phyloP scores from a whole-genome alignment of 176 grass and related monocot genomes.

The bread wheat (Triticum aestivum) region DNA sequence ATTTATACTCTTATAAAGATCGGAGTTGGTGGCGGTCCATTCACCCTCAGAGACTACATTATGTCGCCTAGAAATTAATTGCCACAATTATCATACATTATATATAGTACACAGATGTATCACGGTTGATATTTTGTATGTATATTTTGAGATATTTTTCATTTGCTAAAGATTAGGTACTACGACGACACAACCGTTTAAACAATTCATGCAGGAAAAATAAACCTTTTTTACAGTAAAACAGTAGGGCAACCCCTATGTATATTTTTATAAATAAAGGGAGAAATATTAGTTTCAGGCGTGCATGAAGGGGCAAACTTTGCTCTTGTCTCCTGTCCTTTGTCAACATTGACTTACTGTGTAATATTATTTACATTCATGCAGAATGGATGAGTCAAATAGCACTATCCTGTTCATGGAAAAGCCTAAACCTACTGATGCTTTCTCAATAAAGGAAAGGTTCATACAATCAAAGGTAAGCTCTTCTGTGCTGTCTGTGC shows the following conservation, averaged over 20 bases:
- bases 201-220: not conserved
- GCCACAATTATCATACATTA: too few relatives aligned
- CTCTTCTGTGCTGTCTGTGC: conserved; percentile 21
- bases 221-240: not conserved
- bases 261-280: not conserved
- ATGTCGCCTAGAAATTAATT: not conserved
- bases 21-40: not conserved
- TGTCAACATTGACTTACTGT: not conserved
- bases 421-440: conserved; percentile 80
- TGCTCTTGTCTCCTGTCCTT: conserved; percentile 3
- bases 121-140: not conserved
- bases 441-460: conserved; percentile 88
- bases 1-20: not conserved
- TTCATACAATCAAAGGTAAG: conserved; percentile 94
- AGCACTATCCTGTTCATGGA: conserved; percentile 52
- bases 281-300: not conserved
- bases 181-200: not conserved
- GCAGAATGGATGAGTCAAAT: conserved; percentile 65
- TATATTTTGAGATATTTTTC: not conserved
- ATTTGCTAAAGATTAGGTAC: not conserved
- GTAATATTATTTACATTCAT: conserved; percentile 33
- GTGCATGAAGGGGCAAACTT: not conserved
- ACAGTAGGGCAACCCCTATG: not conserved
- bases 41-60: not conserved
- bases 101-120: not conserved